These are phyloP conservation scores for Aureobasidium subglaciale DNA, from an alignment of 2,329 filamentous ascomycete species.

Conservation along the genomic window DNA sequence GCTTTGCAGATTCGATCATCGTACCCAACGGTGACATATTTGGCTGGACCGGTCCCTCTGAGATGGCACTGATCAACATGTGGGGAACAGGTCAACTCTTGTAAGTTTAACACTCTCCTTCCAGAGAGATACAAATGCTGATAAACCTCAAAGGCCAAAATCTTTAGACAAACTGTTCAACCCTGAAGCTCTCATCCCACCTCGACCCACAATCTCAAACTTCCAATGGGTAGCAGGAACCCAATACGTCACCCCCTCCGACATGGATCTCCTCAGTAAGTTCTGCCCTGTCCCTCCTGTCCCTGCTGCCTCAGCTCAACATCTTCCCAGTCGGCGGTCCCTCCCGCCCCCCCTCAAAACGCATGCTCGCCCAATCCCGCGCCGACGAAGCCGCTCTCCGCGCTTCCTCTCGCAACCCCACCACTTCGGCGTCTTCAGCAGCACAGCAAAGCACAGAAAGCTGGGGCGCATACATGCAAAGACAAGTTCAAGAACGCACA, in stretches of 20 bases:
- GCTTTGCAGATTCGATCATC: slow-evolving; percentile 63
- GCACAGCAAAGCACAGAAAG: slow-evolving; percentile 47
- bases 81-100: slow-evolving; percentile 69
- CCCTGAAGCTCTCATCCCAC: slow-evolving; percentile 62
- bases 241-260: slow-evolving; percentile 77
- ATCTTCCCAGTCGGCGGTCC: slow-evolving; percentile 59
- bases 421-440: slow-evolving; percentile 29
- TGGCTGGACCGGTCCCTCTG: slow-evolving; percentile 81
- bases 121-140: slow-evolving; percentile 30
- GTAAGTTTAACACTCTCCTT: slow-evolving; percentile 23
- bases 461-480: slow-evolving; percentile 71
- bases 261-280: slow-evolving; percentile 71
- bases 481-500: slow-evolving; percentile 83
- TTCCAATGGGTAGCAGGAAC: slow-evolving; percentile 96
- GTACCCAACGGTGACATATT: slow-evolving; percentile 75
- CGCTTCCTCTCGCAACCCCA: slow-evolving; percentile 24
- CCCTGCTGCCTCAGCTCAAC: neutral
- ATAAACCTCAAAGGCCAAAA: slow-evolving; percentile 18
- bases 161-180: slow-evolving; percentile 72
- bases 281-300: slow-evolving; percentile 27
- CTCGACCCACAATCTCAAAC: slow-evolving; percentile 88
- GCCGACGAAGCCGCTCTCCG: slow-evolving; percentile 56
- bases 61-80: slow-evolving; percentile 73
- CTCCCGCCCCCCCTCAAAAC: slow-evolving; percentile 78
- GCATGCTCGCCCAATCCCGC: slow-evolving; percentile 73